These are phyloP conservation scores for Rhizoctonia solani DNA, from an alignment of 1,284 basidiomycete species.

Conservation along the genomic window DNA sequence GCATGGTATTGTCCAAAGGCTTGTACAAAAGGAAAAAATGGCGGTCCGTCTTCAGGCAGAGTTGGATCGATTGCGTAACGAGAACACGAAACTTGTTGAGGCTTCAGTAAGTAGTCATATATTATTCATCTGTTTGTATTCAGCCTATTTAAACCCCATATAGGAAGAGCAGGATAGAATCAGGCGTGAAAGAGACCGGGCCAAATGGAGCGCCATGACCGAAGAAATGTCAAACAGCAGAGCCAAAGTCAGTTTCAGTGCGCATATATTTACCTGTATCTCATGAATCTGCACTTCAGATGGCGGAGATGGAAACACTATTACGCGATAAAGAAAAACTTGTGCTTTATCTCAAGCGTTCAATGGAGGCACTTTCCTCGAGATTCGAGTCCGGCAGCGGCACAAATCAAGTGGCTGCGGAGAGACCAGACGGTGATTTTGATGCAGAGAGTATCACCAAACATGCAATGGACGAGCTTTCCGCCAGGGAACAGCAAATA, in stretches of 20 bases:
- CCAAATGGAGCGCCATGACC: constrained; percentile 73
- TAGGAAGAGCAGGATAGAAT: constrained; percentile 72
- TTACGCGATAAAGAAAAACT: constrained; percentile 70
- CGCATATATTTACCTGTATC: constrained; percentile 12
- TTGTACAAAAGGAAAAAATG: constrained; percentile 84
- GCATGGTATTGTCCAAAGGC: constrained; percentile 77
- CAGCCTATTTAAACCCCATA: no score
- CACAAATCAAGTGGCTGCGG: constrained; percentile 47
- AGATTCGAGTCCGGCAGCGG: constrained; percentile 57
- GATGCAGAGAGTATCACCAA: constrained; percentile 74
- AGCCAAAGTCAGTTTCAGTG: constrained; percentile 55
- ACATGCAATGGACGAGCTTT: constrained; percentile 69
- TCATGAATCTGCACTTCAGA: constrained; percentile 48
- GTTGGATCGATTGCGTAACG: constrained; percentile 63
- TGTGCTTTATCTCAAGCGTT: constrained; percentile 74
- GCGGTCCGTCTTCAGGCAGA: constrained; percentile 75
- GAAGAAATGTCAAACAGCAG: constrained; percentile 79
- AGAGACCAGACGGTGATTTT: constrained; percentile 54
- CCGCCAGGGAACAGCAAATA: constrained; percentile 73
- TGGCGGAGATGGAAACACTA: constrained; percentile 56
- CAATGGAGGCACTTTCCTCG: constrained; percentile 82
- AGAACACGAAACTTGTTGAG: constrained; percentile 55
- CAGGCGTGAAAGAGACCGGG: constrained; percentile 72
- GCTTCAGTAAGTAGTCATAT: background rate
- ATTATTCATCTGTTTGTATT: no score